Conservation (phyloP, 140 eudicot genomes). For the Cichorium intybus region DNA sequence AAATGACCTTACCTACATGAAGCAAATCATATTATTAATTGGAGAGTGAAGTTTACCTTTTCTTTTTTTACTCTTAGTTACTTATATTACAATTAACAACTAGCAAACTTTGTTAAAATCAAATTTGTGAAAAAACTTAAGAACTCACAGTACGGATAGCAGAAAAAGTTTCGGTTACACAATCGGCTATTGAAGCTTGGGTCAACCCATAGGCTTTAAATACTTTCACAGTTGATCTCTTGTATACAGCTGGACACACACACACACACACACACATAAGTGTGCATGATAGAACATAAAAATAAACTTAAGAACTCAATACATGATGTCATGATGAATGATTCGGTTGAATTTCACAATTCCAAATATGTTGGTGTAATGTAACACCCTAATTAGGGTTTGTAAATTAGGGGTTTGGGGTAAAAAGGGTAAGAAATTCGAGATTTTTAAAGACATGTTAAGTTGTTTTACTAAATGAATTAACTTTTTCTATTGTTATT, state of each 20-base stretch:
- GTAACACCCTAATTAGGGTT: slow-evolving; percentile 1
- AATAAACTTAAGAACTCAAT: background rate
- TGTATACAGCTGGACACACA: slow-evolving; percentile 69
- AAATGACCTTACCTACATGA: slow-evolving; percentile 84
- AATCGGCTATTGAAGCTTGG: slow-evolving; percentile 90
- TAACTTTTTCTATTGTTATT: too few relatives aligned
- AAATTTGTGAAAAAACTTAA: background rate
- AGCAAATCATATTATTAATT: slow-evolving; percentile 11
- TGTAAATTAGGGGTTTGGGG: too few relatives aligned
- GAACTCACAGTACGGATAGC: slow-evolving; percentile 94
- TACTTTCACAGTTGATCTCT: slow-evolving; percentile 81
- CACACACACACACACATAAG: background rate
- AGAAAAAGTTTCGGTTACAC: slow-evolving; percentile 88
- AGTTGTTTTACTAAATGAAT: too few relatives aligned
- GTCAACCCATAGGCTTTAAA: slow-evolving; percentile 90
- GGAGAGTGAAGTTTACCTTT: background rate
- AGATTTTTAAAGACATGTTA: too few relatives aligned
- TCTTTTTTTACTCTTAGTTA: background rate
- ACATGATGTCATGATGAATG: slow-evolving; percentile 9
- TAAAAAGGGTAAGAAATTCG: too few relatives aligned
- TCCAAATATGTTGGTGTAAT: background rate
- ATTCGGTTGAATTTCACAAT: slow-evolving; percentile 2
- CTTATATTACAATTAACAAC: background rate
- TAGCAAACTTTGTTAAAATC: background rate
- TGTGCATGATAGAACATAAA: too few relatives aligned